Evolutionary conservation across 2,329 filamentous ascomycete species (phyloP).

Genomic region (Shiraia bambusicola): DNA sequence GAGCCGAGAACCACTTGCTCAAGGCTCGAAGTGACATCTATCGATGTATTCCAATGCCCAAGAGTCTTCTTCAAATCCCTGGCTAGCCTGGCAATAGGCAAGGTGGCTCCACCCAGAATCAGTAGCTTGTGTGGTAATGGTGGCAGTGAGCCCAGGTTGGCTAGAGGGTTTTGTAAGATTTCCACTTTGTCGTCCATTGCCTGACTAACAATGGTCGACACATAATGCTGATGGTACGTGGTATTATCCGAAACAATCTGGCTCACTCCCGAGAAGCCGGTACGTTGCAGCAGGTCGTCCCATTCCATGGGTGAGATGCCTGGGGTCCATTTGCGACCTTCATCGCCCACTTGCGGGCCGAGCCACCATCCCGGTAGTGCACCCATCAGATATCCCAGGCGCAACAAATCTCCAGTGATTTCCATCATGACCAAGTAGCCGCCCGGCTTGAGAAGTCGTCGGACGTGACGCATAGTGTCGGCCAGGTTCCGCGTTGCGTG

Average conservation of each 20-base stretch:
- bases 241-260: background rate
- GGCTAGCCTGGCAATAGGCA: too few relatives aligned
- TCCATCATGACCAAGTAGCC: slow-evolving; percentile 47
- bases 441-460: slow-evolving; percentile 37
- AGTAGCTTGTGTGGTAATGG: too few relatives aligned
- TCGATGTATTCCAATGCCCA: too few relatives aligned
- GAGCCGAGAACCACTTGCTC: too few relatives aligned
- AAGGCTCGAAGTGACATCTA: too few relatives aligned
- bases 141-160: too few relatives aligned
- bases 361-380: slow-evolving; percentile 47
- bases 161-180: too few relatives aligned
- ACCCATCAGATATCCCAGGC: slow-evolving; percentile 32
- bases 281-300: slow-evolving; percentile 9
- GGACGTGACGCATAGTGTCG: slow-evolving; percentile 10
- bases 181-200: too few relatives aligned
- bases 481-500: slow-evolving; percentile 14
- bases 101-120: too few relatives aligned
- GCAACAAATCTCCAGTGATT: slow-evolving; percentile 2
- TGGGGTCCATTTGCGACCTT: slow-evolving; percentile 9
- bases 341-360: slow-evolving; percentile 5
- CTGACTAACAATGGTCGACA: too few relatives aligned
- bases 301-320: slow-evolving; percentile 11
- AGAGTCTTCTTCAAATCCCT: too few relatives aligned
- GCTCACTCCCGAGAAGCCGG: slow-evolving; percentile 11
- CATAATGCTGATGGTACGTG: background rate